Base-by-base conservation (phyloP, 139 green algal species). In the Microglena sp. region DNA sequence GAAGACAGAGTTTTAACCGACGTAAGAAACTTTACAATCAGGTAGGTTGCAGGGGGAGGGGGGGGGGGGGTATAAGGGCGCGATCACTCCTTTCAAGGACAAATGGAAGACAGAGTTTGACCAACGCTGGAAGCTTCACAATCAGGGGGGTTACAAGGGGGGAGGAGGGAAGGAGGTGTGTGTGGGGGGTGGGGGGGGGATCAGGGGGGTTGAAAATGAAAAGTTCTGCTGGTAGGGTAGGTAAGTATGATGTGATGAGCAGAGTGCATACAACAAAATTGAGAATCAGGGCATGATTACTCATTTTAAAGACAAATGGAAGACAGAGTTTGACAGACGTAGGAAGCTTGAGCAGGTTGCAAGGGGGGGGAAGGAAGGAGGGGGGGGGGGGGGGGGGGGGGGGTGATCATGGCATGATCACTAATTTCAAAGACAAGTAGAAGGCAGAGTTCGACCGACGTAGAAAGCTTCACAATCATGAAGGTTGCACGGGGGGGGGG, bases 301-400 rank as follows among this genome's bases (percentile, higher is more conserved):
- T n/a, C 77, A 77, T 45, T 73, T 80, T 31, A 71, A 65, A 26
- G 69, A 79, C 3, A 72, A 69, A 8, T 87, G 80, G 80, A 65
- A 66, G 8, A 33, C 45, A 2, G 77, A 87, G 67, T 81, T 82
- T 59, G 77, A 87, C 4, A 77, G 76, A 65, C 60, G 80, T 1
- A 67, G 72, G 24, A 77, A 76, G 53, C 59, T 87, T 53, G 77
- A 87, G 61, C 78, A 85, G 34, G 18, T 66, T 70, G 77, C 78
- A 33, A 15, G 73, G 58, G n/a, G n/a, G n/a, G n/a, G n/a, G n/a
- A n/a, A n/a, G n/a, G 18, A 22, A 18, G 24, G n/a, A 33, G 15
- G 6, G 53, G 7, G 53, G 27, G 53, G 53, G n/a, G 24, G 21
- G 31, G 53, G 36, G 79, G 40, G 76, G n/a, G n/a, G n/a, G n/a